Evolutionary conservation across 164 flowering plant genomes (phyloP).

Genomic region (Hamamelis virginiana): DNA sequence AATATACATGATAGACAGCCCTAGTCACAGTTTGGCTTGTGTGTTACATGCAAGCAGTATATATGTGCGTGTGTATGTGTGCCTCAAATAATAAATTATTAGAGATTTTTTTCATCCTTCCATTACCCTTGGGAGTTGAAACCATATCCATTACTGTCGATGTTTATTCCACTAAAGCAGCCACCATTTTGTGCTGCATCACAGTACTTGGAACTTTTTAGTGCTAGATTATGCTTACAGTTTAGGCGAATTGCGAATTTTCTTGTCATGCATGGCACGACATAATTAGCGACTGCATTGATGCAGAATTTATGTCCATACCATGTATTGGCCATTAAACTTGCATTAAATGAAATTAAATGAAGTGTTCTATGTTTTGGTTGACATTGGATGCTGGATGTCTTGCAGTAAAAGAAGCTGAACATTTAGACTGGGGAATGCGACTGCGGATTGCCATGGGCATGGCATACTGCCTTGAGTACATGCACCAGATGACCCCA

Average conservation of each 20-base stretch:
- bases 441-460: conserved; percentile 77
- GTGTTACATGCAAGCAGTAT: too few species aligned
- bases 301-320: not conserved
- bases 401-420: conserved; percentile 71
- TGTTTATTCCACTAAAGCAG: not conserved
- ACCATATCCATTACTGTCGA: too few species aligned
- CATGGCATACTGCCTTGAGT: conserved; percentile 71
- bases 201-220: conserved; percentile 1
- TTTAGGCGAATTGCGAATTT: not conserved
- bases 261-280: too few species aligned
- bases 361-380: not conserved
- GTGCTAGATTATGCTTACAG: not conserved
- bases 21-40: too few species aligned
- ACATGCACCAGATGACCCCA: conserved; percentile 69
- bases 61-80: too few species aligned
- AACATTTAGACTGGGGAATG: conserved; percentile 69
- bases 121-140: too few species aligned
- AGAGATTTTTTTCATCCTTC: too few species aligned
- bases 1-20: too few species aligned
- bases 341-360: not conserved
- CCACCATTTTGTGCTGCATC: not conserved
- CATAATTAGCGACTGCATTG: not conserved
- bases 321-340: not conserved
- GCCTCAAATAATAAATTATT: too few species aligned
- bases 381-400: conserved; percentile 3